phyloP scores from a whole-genome alignment of 2,329 filamentous ascomycete species.

The Erysiphe neolycopersici region DNA sequence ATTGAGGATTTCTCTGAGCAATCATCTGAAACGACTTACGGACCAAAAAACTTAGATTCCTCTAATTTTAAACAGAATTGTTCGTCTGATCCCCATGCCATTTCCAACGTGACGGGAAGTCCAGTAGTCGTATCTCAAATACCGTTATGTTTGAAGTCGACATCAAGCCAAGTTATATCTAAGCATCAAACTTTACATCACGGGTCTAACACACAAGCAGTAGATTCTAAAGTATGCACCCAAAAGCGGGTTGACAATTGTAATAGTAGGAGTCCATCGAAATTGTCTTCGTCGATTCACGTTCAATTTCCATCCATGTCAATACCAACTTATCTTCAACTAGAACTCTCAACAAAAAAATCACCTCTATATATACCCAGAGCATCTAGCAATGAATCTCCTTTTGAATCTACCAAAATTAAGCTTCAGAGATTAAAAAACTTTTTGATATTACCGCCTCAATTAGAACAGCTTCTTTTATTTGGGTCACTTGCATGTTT shows the following conservation, averaged over 20 bases:
- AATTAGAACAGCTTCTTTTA: constrained; percentile 57
- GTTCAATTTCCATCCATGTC: constrained; percentile 36
- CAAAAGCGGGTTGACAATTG: constrained; percentile 3
- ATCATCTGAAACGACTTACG: constrained; percentile 4
- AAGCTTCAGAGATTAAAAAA: constrained; percentile 84
- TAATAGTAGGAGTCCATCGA: constrained; percentile 7
- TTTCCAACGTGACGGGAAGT: neutral
- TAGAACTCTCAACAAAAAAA: constrained; percentile 33
- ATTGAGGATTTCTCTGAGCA: constrained; percentile 3
- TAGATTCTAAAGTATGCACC: constrained; percentile 7
- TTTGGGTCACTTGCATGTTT: constrained; percentile 82
- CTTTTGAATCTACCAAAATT: constrained; percentile 76
- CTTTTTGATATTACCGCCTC: constrained; percentile 56
- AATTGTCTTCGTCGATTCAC: constrained; percentile 27
- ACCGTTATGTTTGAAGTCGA: too few species aligned
- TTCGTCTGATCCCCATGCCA: constrained; percentile 1
- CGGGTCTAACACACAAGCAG: constrained; percentile 6
- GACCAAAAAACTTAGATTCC: constrained; percentile 3
- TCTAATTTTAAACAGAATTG: constrained; percentile 4
- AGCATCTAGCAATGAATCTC: constrained; percentile 26
- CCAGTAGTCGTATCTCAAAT: too few species aligned
- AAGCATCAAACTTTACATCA: too few species aligned
- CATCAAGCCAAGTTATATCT: too few species aligned
- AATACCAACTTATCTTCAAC: constrained; percentile 34
- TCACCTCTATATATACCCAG: constrained; percentile 40